Evolutionary conservation across 2,329 filamentous ascomycete species (phyloP), one percentile per base, ranked within the genome.

Genomic region (Harringtonia lauricola): DNA sequence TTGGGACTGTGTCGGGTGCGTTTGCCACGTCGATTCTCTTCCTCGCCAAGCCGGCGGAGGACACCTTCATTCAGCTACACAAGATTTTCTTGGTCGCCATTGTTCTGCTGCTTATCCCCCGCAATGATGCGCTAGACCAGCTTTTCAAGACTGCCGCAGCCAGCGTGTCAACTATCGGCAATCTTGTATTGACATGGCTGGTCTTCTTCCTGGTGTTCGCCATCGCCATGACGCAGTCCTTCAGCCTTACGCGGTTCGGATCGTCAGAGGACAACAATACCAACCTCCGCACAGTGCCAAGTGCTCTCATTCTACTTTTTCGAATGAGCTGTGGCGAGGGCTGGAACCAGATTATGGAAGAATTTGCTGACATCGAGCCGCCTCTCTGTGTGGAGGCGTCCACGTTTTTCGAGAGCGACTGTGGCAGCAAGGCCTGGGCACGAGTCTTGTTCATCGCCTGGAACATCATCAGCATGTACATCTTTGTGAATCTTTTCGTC

Each of bases 391-490:
- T 89, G 1, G 71, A 81, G 18, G 73, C 73, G 30, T 57, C 66
- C 1, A 72, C 73, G 33, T 95, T 95, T 62, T 90, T 88, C 55
- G 68, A 85, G 35, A 92, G 87, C 55, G 94, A 98, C 63, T 98
- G 92, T 57, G 92, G 92, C 46, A 95, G 90, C 64, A 76, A 80
- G 41, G 75, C 79, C 33, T 98, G 92, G 88, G 88, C 92, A 8
- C 75, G 88, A 41, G 78, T 81, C 29, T 70, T 98, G 10, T 98
- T 98, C 67, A 88, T 96, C 46, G 79, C 83, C 5, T 98, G 92
- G 92, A 98, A 98, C 67, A 90, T 98, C 55, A 75, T 98, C 63
- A 96, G 90, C 83, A 98, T 98, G 92, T 98, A 98, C 65, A 94
- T 98, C 56, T 98, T 98, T 57, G 90, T 96, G 58, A 95, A 90